Conservation (phyloP, 306 rosid species). For the Cercis canadensis region DNA sequence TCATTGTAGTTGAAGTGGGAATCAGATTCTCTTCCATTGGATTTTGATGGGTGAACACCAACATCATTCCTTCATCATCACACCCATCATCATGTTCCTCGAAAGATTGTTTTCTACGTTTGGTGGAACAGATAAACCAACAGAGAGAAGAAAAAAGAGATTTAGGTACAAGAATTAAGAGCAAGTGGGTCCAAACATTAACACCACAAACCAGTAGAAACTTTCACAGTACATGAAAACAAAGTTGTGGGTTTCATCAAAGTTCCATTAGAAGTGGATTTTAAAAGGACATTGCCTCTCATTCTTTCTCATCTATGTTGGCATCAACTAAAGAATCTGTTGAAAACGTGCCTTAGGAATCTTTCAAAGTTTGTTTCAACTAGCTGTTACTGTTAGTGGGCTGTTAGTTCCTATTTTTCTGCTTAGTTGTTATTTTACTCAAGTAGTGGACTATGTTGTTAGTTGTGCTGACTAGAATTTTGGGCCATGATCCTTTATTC, state of each 20-base stretch:
- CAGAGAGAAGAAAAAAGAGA: not conserved
- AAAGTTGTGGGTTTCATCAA: slow-evolving; percentile 43
- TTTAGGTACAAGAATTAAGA: too few species aligned
- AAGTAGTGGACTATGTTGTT: too few species aligned
- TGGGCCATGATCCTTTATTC: not conserved
- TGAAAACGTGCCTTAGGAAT: too few species aligned
- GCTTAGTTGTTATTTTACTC: too few species aligned
- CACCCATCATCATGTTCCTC: slow-evolving; percentile 71
- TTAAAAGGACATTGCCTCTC: slow-evolving; percentile 27
- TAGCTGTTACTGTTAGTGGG: too few species aligned
- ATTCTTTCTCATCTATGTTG: slow-evolving; percentile 49
- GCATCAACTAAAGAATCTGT: slow-evolving; percentile 51
- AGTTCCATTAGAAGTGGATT: not conserved
- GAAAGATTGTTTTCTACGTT: slow-evolving; percentile 52
- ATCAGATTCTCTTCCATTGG: slow-evolving; percentile 58
- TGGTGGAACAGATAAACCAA: slow-evolving; percentile 20
- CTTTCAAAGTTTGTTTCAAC: too few species aligned
- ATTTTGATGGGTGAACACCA: slow-evolving; percentile 44
- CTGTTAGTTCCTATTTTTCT: too few species aligned
- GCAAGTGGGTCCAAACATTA: not conserved
- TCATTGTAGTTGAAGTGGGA: slow-evolving; percentile 51
- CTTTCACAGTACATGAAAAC: not conserved
- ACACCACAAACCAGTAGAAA: not conserved
- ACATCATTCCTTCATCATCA: slow-evolving; percentile 66
- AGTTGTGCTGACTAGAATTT: not conserved